Evolutionary conservation across 352 stramenopile species (phyloP).

Genomic region (Phytopythium aichiense): DNA sequence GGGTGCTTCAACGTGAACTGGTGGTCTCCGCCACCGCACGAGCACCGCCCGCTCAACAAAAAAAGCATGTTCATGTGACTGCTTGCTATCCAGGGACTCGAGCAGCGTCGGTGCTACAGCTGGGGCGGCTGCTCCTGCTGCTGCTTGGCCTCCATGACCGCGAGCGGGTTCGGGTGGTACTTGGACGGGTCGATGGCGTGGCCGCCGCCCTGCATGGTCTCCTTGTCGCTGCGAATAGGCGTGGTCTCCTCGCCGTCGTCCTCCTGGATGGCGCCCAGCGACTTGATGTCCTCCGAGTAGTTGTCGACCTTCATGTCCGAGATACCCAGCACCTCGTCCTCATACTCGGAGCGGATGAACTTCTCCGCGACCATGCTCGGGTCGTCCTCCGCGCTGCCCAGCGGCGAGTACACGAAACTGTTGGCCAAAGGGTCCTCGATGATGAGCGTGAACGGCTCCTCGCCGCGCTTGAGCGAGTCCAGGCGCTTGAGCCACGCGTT

Average conservation of each 20-base stretch:
- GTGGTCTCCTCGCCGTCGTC: constrained; percentile 27
- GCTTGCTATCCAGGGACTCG: neutral
- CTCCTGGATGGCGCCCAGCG: constrained; percentile 24
- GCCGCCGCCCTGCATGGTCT: constrained; percentile 49
- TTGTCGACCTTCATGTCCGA: constrained; percentile 92
- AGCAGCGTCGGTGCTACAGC: constrained; percentile 5
- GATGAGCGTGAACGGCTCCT: constrained; percentile 85
- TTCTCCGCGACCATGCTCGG: constrained; percentile 70
- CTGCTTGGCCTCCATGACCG: constrained; percentile 53
- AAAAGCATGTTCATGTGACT: constrained; percentile 2
- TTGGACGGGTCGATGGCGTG: constrained; percentile 44
- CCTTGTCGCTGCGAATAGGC: constrained; percentile 54
- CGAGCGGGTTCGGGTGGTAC: constrained; percentile 61
- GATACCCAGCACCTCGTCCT: constrained; percentile 92
- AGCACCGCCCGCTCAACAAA: neutral
- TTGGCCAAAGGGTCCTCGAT: constrained; percentile 90
- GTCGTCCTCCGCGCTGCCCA: constrained; percentile 45
- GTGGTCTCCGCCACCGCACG: neutral
- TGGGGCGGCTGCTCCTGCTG: constrained; percentile 15
- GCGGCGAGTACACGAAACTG: constrained; percentile 85
- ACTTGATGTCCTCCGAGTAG: constrained; percentile 30
- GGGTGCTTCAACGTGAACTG: neutral
- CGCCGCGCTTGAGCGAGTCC: constrained; percentile 50
- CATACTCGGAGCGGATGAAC: constrained; percentile 85
- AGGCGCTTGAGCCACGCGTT: constrained; percentile 49